phyloP scores from a whole-genome alignment of 2,329 filamentous ascomycete species.

The Hymenoscyphus infarciens region DNA sequence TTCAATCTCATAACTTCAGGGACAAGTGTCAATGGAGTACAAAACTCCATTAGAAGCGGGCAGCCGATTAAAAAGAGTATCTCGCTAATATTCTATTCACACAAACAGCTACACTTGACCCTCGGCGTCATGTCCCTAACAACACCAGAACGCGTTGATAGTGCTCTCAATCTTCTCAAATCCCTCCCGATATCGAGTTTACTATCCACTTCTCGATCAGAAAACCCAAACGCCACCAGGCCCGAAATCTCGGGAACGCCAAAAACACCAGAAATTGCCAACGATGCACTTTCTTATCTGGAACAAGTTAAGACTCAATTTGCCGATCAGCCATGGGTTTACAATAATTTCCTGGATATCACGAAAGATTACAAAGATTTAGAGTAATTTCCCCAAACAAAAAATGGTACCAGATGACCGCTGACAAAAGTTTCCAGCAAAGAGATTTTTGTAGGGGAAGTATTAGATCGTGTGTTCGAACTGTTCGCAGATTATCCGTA shows the following conservation, averaged over 20 bases:
- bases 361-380: no score
- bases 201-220: slow-evolving; percentile 29
- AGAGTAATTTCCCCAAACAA: no score
- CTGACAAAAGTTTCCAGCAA: no score
- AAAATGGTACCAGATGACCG: no score
- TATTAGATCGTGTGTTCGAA: no score
- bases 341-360: no score
- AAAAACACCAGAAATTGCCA: no score
- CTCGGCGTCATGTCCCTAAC: slow-evolving; percentile 79
- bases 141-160: slow-evolving; percentile 44
- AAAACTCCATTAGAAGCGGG: background rate
- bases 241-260: background rate
- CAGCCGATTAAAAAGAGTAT: background rate
- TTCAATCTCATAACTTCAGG: background rate
- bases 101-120: slow-evolving; percentile 70
- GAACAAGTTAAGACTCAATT: no score
- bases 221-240: background rate
- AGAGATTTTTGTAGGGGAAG: no score
- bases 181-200: slow-evolving; percentile 40
- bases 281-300: no score
- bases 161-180: slow-evolving; percentile 44
- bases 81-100: background rate
- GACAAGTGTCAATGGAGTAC: background rate
- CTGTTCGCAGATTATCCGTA: no score
- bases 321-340: no score